Evolutionary conservation across 2,329 filamentous ascomycete genomes (phyloP), one percentile per base, ranked within the genome.

Genomic region (Harringtonia lauricola): DNA sequence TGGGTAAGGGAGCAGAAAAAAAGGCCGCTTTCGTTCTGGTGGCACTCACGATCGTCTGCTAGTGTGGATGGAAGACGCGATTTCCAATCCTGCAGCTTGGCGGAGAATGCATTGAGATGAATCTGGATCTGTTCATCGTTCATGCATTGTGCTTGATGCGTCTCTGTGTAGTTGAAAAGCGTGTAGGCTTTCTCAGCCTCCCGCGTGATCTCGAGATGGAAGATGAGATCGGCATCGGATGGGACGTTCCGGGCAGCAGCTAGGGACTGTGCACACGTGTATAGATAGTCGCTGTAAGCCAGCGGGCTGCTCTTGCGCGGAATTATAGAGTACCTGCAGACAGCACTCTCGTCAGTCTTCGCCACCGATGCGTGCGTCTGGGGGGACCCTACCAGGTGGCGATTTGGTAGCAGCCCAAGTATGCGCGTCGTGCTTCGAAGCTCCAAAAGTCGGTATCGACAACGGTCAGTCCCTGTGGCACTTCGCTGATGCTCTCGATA

Each of bases 121-220:
- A 44, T 44, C 37, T 44, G 42, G 15, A 44, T 41, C 31, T 44
- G 37, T 14, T 40, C 31, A 18, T 44, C 42, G 31, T n/a, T 40
- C 42, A 44, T 40, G 18, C 4, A 14, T 2, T 40, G 36, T 8
- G 31, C n/a, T 17, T 40, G 42, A 9, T 22, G 22, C 9, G 19
- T 26, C 30, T 44, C 42, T 9, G 37, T 30, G 37, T 40, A 41
- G 37, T 44, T 44, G 42, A 44, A 44, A 8, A 44, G 31, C 15
- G 42, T 44, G 26, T 44, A 44, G 14, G 36, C 37, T 15, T 31
- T 40, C 17, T 44, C 42, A 1, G 42, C 31, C 33, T 40, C 42
- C 2, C 37, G 37, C 3, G 42, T 36, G 22, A 44, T 15, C 19
- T 44, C 42, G 10, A 44, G 37, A n/a, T 40, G 21, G 17, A 40